phyloP scores from a whole-genome alignment of 202 grass and related monocot species.

The Panicum virgatum region DNA sequence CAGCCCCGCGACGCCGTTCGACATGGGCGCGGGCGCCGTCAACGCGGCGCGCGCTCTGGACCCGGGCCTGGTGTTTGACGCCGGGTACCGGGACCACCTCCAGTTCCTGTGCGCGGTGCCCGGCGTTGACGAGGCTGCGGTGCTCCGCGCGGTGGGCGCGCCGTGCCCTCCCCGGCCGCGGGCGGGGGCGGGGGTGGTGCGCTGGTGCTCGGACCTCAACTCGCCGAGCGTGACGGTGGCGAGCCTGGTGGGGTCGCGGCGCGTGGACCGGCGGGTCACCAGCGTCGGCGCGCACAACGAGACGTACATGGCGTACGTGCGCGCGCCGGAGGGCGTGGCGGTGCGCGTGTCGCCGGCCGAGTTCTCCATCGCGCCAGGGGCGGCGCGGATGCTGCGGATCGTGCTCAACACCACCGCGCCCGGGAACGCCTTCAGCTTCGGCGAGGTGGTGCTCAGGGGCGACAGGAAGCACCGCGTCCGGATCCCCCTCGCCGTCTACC shows the following conservation, averaged over 20 bases:
- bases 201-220: slow-evolving; percentile 79
- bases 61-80: slow-evolving; percentile 77
- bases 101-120: slow-evolving; percentile 73
- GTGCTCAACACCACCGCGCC: slow-evolving; percentile 55
- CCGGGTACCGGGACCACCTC: slow-evolving; percentile 52
- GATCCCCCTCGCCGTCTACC: slow-evolving; percentile 67
- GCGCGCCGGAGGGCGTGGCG: slow-evolving; percentile 57
- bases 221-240: slow-evolving; percentile 73
- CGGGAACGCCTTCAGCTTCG: slow-evolving; percentile 62
- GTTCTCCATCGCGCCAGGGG: slow-evolving; percentile 60
- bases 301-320: slow-evolving; percentile 62
- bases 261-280: slow-evolving; percentile 54
- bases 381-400: slow-evolving; percentile 47
- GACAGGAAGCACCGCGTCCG: slow-evolving; percentile 69
- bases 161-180: slow-evolving; percentile 34
- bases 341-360: slow-evolving; percentile 56
- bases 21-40: slow-evolving; percentile 79
- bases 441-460: slow-evolving; percentile 68
- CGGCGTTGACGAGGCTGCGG: slow-evolving; percentile 55
- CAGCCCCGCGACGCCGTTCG: slow-evolving; percentile 67
- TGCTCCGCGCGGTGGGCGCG: slow-evolving; percentile 57
- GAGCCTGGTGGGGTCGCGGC: slow-evolving; percentile 70
- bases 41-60: slow-evolving; percentile 75
- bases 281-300: slow-evolving; percentile 61
- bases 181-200: slow-evolving; percentile 6